A percentile compares a stretch with the other conserved stretches of the same genome.
phyloP scores from a whole-genome alignment of 2,329 filamentous ascomycete genomes.

The Penicillium frequentans region DNA sequence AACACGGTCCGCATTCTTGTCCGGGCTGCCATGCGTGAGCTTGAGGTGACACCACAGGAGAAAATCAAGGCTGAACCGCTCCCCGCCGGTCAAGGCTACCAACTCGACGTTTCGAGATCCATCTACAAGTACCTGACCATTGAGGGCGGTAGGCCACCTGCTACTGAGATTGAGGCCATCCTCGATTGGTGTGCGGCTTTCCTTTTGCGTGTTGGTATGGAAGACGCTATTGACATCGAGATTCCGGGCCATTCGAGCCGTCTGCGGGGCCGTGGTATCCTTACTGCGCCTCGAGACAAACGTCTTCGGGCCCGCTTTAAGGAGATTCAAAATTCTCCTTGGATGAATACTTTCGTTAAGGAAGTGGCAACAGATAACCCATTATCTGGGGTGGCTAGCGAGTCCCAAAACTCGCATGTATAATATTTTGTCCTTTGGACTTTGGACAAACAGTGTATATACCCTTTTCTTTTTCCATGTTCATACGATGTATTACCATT shows the following conservation, averaged over 20 bases:
- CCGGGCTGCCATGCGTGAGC: constrained; percentile 21
- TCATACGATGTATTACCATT: constrained; percentile 1
- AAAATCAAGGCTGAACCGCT: neutral
- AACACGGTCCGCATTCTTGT: constrained; percentile 40
- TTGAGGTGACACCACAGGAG: neutral
- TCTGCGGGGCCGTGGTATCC: constrained; percentile 16
- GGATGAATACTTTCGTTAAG: constrained; percentile 9
- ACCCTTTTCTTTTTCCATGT: neutral
- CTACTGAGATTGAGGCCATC: constrained; percentile 17
- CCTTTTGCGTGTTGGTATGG: constrained; percentile 30
- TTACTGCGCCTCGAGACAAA: constrained; percentile 7
- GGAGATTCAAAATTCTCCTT: constrained; percentile 12
- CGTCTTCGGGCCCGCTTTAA: constrained; percentile 4
- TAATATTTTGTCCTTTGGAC: constrained; percentile 1
- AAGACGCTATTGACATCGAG: constrained; percentile 35
- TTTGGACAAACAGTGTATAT: constrained; percentile 11
- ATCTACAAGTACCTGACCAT: neutral
- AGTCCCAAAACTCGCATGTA: neutral
- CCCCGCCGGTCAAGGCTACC: neutral
- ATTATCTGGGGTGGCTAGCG: neutral
- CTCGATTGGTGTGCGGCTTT: constrained; percentile 36
- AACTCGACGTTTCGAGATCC: neutral
- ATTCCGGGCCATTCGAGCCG: constrained; percentile 31
- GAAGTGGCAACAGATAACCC: neutral
- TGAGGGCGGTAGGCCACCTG: constrained; percentile 15